Percentiles rank a stretch among this genome's conserved stretches.
phyloP scores from a whole-genome alignment of 2,329 filamentous ascomycete genomes.

The Nemania serpens region DNA sequence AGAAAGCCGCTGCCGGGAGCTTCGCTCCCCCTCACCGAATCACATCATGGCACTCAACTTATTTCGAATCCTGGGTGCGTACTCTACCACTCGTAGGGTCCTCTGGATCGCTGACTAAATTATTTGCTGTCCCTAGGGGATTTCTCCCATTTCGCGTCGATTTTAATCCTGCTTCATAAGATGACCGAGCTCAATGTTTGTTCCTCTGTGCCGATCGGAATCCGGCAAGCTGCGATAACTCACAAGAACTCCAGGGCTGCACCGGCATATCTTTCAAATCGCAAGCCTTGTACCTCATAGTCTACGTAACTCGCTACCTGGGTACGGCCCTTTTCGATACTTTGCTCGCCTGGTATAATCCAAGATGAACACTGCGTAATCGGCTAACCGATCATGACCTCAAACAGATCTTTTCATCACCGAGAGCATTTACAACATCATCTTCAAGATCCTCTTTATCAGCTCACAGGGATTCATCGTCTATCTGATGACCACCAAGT shows the following conservation, averaged over 20 bases:
- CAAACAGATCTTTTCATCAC: slow-evolving; percentile 81
- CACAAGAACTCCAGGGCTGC: slow-evolving; percentile 71
- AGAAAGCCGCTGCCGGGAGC: slow-evolving; percentile 31
- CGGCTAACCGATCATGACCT: slow-evolving; percentile 9
- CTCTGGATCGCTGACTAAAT: slow-evolving; percentile 28
- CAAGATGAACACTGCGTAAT: neutral
- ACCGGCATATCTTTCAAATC: slow-evolving; percentile 99
- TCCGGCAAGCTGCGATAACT: slow-evolving; percentile 27
- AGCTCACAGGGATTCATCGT: slow-evolving; percentile 88
- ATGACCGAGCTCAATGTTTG: slow-evolving; percentile 90
- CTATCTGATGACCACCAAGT: slow-evolving; percentile 97
- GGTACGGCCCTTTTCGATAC: slow-evolving; percentile 52
- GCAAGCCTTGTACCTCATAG: slow-evolving; percentile 90
- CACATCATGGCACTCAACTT: slow-evolving; percentile 58
- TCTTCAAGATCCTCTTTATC: slow-evolving; percentile 97
- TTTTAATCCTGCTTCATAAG: slow-evolving; percentile 94
- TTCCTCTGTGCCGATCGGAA: slow-evolving; percentile 21
- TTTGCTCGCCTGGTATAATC: neutral
- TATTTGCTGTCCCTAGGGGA: slow-evolving; percentile 65
- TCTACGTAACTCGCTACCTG: slow-evolving; percentile 93
- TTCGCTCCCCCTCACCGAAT: slow-evolving; percentile 20
- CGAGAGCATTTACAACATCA: slow-evolving; percentile 83
- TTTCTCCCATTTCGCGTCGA: slow-evolving; percentile 92
- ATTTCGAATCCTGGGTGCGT: slow-evolving; percentile 62
- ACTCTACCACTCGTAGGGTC: slow-evolving; percentile 7